phyloP scores from a whole-genome alignment of 495 filamentous ascomycete species.

The Daldinia caldariorum region DNA sequence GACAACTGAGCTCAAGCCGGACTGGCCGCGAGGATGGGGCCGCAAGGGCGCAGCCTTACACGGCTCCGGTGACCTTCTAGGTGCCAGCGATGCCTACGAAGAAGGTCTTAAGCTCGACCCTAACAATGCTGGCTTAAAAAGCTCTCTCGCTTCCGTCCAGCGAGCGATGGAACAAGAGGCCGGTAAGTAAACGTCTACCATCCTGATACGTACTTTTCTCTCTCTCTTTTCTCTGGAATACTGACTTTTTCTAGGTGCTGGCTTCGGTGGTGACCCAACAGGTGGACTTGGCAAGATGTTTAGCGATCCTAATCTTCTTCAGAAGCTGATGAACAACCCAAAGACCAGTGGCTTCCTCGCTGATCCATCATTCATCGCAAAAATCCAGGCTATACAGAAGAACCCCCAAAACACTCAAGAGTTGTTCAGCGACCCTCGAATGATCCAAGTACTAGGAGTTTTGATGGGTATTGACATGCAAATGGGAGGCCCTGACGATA shows the following conservation, averaged over 20 bases:
- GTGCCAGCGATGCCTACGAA: conserved; percentile 88
- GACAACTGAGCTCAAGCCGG: conserved; percentile 91
- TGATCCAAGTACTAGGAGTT: conserved; percentile 94
- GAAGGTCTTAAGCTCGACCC: conserved; percentile 91
- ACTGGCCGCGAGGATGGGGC: conserved; percentile 96
- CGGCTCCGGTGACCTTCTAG: conserved; percentile 84
- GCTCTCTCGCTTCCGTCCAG: conserved; percentile 81
- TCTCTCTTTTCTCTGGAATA: conserved; percentile 16
- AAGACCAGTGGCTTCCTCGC: conserved; percentile 89
- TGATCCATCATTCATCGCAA: conserved; percentile 88
- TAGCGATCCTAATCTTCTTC: conserved; percentile 85
- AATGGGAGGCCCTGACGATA: conserved; percentile 69
- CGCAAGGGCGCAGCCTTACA: conserved; percentile 92
- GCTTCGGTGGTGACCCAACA: conserved; percentile 63
- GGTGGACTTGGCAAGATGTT: conserved; percentile 90
- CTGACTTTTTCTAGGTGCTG: conserved; percentile 49
- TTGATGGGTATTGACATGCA: conserved; percentile 94
- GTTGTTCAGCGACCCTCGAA: conserved; percentile 86
- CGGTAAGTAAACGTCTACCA: conserved; percentile 52
- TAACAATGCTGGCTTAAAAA: conserved; percentile 90
- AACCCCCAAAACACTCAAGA: conserved; percentile 83
- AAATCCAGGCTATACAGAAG: conserved; percentile 79
- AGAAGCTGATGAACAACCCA: conserved; percentile 92
- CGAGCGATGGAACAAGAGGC: conserved; percentile 88
- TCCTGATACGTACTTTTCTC: background rate